A percentile compares a stretch with the other conserved stretches of the same genome.
Evolutionary conservation across 306 rosid species (phyloP).

Genomic region (Cucurbita maxima): DNA sequence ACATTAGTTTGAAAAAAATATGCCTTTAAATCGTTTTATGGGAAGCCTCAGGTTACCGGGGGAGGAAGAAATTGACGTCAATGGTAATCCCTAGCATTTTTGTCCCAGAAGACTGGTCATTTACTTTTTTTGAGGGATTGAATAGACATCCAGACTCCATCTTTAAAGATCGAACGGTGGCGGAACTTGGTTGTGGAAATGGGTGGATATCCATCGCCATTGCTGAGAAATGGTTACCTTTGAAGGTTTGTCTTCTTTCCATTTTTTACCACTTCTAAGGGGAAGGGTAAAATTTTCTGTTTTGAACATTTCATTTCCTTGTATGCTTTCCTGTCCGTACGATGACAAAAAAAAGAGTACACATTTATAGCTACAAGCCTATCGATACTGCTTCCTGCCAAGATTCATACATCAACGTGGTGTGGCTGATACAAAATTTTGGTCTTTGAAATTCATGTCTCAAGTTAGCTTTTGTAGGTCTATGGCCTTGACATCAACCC

Average conservation of each 20-base stretch:
- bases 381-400: not conserved
- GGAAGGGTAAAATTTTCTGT: not conserved
- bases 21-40: not conserved
- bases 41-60: constrained; percentile 45
- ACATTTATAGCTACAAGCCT: not conserved
- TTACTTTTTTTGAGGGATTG: constrained; percentile 81
- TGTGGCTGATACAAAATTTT: not conserved
- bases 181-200: constrained; percentile 97
- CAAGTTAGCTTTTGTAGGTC: constrained; percentile 33
- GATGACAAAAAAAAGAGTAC: not conserved
- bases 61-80: constrained; percentile 70
- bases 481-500: constrained; percentile 96
- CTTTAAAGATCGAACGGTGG: constrained; percentile 63
- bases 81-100: constrained; percentile 98
- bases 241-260: constrained; percentile 31
- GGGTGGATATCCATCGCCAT: constrained; percentile 99
- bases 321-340: not conserved
- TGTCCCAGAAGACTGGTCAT: constrained; percentile 94
- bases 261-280: not conserved
- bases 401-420: not conserved
- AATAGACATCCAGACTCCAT: constrained; percentile 74
- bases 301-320: not conserved
- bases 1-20: too few relatives aligned
- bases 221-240: constrained; percentile 89
- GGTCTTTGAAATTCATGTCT: not conserved